Evolutionary conservation across 352 stramenopile species (phyloP).

Genomic region (Aphanomyces cochlioides): DNA sequence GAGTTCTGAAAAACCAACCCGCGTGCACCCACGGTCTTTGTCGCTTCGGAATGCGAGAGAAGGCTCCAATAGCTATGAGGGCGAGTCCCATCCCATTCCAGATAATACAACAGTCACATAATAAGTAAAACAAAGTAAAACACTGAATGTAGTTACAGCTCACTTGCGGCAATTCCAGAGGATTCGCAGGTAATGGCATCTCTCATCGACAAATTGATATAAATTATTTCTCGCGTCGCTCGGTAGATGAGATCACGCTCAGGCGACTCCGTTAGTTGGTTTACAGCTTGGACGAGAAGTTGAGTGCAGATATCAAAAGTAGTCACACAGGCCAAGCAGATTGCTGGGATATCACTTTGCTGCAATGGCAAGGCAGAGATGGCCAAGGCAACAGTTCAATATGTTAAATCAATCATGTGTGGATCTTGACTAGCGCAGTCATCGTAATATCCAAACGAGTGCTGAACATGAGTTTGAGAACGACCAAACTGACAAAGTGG

Average conservation of each 20-base stretch:
- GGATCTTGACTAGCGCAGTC: not conserved
- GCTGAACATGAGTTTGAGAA: not conserved
- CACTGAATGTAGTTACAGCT: slow-evolving; percentile 21
- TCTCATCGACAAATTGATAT: not conserved
- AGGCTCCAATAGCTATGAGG: not conserved
- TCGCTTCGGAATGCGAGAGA: not conserved
- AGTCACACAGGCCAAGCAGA: not conserved
- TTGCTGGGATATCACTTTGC: not conserved
- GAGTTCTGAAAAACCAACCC: no score
- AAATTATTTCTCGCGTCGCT: not conserved
- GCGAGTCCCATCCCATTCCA: not conserved
- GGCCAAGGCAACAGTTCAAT: slow-evolving; percentile 8
- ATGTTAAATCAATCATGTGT: not conserved
- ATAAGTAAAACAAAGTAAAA: slow-evolving; percentile 8
- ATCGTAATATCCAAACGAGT: slow-evolving; percentile 24
- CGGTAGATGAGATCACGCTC: no score
- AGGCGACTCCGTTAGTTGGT: no score
- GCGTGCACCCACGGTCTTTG: no score
- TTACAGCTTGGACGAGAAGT: not conserved
- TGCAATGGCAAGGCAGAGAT: no score
- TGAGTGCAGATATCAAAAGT: not conserved
- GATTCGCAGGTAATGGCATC: slow-evolving; percentile 20
- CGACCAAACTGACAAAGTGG: not conserved
- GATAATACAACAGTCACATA: slow-evolving; percentile 12
- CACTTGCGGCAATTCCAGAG: slow-evolving; percentile 13